Evolutionary conservation across 1,139 yeast genomes (phyloP).

Genomic region (Yarrowia galli): DNA sequence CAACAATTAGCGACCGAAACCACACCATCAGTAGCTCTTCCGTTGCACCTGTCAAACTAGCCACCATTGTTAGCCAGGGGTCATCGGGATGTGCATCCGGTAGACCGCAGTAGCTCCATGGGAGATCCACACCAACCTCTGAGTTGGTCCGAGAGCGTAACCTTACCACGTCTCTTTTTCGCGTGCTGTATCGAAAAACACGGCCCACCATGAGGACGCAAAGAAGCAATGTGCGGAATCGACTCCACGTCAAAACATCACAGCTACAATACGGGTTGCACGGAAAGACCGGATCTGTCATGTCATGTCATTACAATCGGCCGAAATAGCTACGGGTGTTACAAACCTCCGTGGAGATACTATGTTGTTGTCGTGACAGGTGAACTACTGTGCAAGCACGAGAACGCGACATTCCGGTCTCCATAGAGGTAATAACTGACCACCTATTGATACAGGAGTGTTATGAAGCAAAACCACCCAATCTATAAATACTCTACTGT

Average conservation of each 20-base stretch:
- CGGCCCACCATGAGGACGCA: not conserved
- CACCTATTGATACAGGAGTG: not conserved
- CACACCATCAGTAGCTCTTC: too few species aligned
- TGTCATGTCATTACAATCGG: too few species aligned
- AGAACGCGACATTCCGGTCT: not conserved
- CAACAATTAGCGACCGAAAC: too few species aligned
- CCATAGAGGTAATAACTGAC: not conserved
- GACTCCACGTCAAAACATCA: too few species aligned
- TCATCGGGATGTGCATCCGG: constrained; percentile 17
- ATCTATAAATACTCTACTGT: not conserved
- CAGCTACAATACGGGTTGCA: too few species aligned
- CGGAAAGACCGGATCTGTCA: too few species aligned
- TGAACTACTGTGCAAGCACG: too few species aligned
- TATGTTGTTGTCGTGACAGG: too few species aligned
- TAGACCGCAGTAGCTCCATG: not conserved
- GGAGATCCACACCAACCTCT: not conserved
- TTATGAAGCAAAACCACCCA: not conserved
- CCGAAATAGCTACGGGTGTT: too few species aligned
- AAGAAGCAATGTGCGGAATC: not conserved
- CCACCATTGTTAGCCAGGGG: constrained; percentile 2
- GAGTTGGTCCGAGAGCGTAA: not conserved
- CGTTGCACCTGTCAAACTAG: not conserved
- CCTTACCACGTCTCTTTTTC: constrained; percentile 5
- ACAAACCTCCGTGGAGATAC: too few species aligned
- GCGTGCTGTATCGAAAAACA: not conserved